These are phyloP conservation scores for Scenedesmus sp. DNA, from an alignment of 163 green algal species.

Conservation along the genomic window DNA sequence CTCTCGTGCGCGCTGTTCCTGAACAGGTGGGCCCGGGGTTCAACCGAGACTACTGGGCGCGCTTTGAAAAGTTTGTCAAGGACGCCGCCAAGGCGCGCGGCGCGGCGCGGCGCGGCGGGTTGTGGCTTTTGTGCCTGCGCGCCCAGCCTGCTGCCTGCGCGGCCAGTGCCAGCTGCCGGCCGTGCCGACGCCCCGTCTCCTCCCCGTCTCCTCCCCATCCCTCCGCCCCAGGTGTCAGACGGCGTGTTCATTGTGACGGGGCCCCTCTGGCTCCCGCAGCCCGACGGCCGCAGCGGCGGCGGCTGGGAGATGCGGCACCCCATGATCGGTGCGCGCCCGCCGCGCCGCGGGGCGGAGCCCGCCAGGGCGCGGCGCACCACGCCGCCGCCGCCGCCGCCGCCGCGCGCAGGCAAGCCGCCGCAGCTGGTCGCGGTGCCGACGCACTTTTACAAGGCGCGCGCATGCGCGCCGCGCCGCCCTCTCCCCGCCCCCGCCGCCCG, in stretches of 20 bases:
- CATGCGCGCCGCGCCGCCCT: too few species aligned
- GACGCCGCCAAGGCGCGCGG: constrained; percentile 59
- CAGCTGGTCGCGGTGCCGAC: constrained; percentile 91
- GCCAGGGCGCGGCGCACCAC: too few species aligned
- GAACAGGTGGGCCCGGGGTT: constrained; percentile 79
- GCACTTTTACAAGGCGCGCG: constrained; percentile 95
- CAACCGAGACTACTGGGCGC: constrained; percentile 94
- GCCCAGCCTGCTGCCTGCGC: too few species aligned
- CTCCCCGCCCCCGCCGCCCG: too few species aligned
- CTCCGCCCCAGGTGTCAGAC: constrained; percentile 35
- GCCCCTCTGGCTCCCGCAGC: constrained; percentile 86
- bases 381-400: neutral
- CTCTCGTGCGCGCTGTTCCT: too few species aligned
- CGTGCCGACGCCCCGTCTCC: too few species aligned
- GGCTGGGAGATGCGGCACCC: constrained; percentile 75
- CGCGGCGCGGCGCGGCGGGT: too few species aligned
- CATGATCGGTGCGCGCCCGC: constrained; percentile 70
- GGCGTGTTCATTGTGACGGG: constrained; percentile 88
- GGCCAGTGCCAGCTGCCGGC: too few species aligned
- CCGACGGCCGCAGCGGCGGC: constrained; percentile 10
- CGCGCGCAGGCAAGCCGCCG: constrained; percentile 72
- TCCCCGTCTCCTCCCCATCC: too few species aligned
- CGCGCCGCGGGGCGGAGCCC: too few species aligned
- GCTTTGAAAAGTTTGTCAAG: constrained; percentile 93
- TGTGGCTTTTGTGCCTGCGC: too few species aligned